Percentiles rank a stretch among this genome's conserved stretches.
Conservation (phyloP, 108 stramenopile genomes). For the Mediolabrus comicus region DNA sequence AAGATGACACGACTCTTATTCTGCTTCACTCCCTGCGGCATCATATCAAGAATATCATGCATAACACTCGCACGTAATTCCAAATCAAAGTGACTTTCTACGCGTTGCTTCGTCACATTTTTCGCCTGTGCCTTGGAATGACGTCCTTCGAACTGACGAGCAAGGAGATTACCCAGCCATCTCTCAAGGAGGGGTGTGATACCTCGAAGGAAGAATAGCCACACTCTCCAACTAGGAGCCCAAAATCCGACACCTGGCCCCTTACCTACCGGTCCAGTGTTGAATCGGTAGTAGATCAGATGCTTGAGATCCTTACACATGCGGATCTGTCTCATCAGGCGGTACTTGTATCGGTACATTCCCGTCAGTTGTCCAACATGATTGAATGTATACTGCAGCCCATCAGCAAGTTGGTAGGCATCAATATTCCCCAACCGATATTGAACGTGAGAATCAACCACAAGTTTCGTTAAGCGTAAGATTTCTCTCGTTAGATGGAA, state of each 20-base stretch:
- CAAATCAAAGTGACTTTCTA: slow-evolving; percentile 99
- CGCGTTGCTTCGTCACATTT: slow-evolving; percentile 99
- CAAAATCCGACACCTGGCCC: slow-evolving; percentile 99
- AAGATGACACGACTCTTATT: slow-evolving; percentile 98
- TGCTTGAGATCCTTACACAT: slow-evolving; percentile 99
- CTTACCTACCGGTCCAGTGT: slow-evolving; percentile 99
- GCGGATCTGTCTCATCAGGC: slow-evolving; percentile 98
- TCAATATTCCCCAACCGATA: slow-evolving; percentile 98
- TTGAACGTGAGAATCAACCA: slow-evolving; percentile 98
- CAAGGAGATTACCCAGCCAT: slow-evolving; percentile 98
- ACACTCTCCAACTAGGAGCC: slow-evolving; percentile 99
- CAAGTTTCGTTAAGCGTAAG: slow-evolving; percentile 96
- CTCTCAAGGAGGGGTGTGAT: slow-evolving; percentile 95
- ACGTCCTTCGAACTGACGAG: slow-evolving; percentile 97
- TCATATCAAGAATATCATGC: slow-evolving; percentile 99
- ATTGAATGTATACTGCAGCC: slow-evolving; percentile 98
- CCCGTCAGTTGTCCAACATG: slow-evolving; percentile 99
- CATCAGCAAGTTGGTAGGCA: slow-evolving; percentile 98
- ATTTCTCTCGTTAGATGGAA: slow-evolving; percentile 99
- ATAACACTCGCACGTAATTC: slow-evolving; percentile 99
- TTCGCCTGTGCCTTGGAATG: slow-evolving; percentile 96
- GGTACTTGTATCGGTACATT: slow-evolving; percentile 99
- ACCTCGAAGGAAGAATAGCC: slow-evolving; percentile 99
- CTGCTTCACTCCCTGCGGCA: slow-evolving; percentile 99
- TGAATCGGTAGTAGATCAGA: slow-evolving; percentile 99